Conservation (phyloP, 2,329 filamentous ascomycete species). For the Emydomyces testavorans region DNA sequence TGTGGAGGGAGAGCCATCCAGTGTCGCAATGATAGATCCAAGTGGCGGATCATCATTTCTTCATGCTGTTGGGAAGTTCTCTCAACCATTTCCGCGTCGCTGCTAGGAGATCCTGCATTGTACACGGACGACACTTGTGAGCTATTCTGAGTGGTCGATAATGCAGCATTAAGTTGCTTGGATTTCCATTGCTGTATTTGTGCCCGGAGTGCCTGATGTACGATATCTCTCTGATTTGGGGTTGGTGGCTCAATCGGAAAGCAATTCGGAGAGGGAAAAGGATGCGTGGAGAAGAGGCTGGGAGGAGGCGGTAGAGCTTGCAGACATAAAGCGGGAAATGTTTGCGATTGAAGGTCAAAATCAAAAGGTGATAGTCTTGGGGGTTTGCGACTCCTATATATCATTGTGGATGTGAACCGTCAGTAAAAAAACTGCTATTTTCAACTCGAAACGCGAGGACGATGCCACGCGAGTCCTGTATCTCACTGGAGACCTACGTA, state of each 20-base stretch:
- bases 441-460: too few relatives aligned
- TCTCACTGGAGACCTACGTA: conserved; percentile 50
- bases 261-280: conserved; percentile 63
- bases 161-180: conserved; percentile 25
- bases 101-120: conserved; percentile 15
- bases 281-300: conserved; percentile 69
- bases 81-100: conserved; percentile 22
- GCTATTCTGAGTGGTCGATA: conserved; percentile 7
- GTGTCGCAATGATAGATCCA: conserved; percentile 63
- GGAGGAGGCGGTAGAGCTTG: conserved; percentile 69
- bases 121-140: conserved; percentile 5
- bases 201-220: conserved; percentile 55
- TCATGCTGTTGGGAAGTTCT: conserved; percentile 50
- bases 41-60: conserved; percentile 58
- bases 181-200: conserved; percentile 57
- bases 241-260: conserved; percentile 72
- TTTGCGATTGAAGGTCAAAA: conserved; percentile 74
- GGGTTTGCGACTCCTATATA: conserved; percentile 34
- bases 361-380: conserved; percentile 47
- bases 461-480: background rate
- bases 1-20: conserved; percentile 57
- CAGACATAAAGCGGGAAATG: conserved; percentile 74
- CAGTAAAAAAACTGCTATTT: background rate
- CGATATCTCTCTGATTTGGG: conserved; percentile 59
- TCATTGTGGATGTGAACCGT: background rate